phyloP scores from a whole-genome alignment of 1,284 basidiomycete genomes.

The Chondrostereum purpureum region DNA sequence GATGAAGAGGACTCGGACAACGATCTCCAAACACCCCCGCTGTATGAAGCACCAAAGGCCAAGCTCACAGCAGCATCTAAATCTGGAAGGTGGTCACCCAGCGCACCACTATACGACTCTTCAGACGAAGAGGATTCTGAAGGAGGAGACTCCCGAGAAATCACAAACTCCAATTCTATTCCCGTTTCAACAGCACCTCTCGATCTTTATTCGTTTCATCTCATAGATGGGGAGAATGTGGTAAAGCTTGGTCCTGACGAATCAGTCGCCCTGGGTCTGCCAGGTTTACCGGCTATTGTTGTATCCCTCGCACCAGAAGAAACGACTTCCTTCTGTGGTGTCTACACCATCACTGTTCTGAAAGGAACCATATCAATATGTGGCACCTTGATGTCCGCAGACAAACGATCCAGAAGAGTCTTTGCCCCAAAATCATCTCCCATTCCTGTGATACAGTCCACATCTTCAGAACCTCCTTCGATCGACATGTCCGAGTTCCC shows the following conservation, averaged over 20 bases:
- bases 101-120: constrained; percentile 40
- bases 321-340: constrained; percentile 53
- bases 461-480: constrained; percentile 15
- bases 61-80: constrained; percentile 3
- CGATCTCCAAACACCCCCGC: constrained; percentile 15
- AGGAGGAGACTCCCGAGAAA: constrained; percentile 16
- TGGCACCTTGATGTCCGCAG: constrained; percentile 41
- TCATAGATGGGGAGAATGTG: constrained; percentile 35
- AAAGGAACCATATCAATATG: constrained; percentile 46
- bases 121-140: constrained; percentile 46
- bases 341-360: constrained; percentile 47
- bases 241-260: constrained; percentile 38
- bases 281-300: constrained; percentile 22
- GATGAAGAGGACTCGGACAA: constrained; percentile 28
- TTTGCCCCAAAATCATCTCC: constrained; percentile 67
- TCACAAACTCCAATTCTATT: constrained; percentile 7
- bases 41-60: constrained; percentile 6
- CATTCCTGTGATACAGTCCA: constrained; percentile 45
- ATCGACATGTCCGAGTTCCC: constrained; percentile 18
- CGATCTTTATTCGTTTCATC: constrained; percentile 37
- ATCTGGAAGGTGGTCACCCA: constrained; percentile 41
- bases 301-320: constrained; percentile 39
- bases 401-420: constrained; percentile 35
- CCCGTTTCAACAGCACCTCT: constrained; percentile 4
- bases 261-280: constrained; percentile 20